Conservation (phyloP, 2,329 filamentous ascomycete genomes). For the Cladosporium sp. region DNA sequence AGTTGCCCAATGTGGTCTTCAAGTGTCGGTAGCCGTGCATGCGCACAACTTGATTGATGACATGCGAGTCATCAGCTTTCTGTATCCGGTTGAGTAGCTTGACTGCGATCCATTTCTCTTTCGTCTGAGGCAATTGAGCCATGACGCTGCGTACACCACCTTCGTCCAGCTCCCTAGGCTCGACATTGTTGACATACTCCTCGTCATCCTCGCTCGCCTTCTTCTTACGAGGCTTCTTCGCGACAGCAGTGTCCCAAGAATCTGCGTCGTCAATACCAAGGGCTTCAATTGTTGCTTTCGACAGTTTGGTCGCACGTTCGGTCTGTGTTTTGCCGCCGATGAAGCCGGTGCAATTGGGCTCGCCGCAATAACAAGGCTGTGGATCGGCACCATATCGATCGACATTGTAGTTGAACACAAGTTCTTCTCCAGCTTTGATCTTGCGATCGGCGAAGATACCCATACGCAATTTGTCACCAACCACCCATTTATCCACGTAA, state of each 20-base stretch:
- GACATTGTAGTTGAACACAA: conserved; percentile 99
- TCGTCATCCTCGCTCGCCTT: conserved; percentile 87
- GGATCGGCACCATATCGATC: conserved; percentile 96
- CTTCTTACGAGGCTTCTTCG: conserved; percentile 90
- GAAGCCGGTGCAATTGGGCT: conserved; percentile 90
- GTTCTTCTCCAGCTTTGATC: conserved; percentile 83
- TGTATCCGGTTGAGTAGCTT: conserved; percentile 89
- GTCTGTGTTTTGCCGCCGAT: conserved; percentile 98
- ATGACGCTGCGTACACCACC: conserved; percentile 89
- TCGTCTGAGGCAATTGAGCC: conserved; percentile 94
- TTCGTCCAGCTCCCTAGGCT: conserved; percentile 74
- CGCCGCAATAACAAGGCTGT: conserved; percentile 93
- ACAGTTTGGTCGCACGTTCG: conserved; percentile 86
- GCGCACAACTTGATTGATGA: conserved; percentile 82
- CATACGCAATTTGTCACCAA: conserved; percentile 96
- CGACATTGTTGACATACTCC: conserved; percentile 87
- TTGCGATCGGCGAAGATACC: conserved; percentile 89
- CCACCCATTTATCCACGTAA: conserved; percentile 99
- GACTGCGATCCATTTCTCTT: conserved; percentile 98
- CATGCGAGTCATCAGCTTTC: conserved; percentile 77
- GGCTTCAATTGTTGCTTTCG: conserved; percentile 84
- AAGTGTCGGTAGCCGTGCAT: conserved; percentile 98
- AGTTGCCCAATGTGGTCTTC: conserved; percentile 78
- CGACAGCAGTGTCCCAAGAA: conserved; percentile 83
- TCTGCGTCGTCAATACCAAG: conserved; percentile 91